Base-by-base conservation (phyloP, 202 grass and related monocot genomes). In the Musa balbisiana region DNA sequence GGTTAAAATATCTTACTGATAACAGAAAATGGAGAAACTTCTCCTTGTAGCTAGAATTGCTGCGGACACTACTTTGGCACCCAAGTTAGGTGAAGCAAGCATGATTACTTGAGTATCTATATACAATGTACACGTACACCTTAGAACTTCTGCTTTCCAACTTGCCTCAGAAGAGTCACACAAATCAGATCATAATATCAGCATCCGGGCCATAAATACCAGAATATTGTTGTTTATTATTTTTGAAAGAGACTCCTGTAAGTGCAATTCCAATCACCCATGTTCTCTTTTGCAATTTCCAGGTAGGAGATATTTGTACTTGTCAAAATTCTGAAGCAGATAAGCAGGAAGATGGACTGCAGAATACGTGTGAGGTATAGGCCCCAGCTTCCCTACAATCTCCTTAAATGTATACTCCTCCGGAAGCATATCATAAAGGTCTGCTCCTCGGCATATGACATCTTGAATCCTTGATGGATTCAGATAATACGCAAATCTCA, bases 241-340 rank as follows among this genome's bases (percentile, higher is more conserved):
- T 65, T 65, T 11, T 23, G 21, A 24, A 64, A 19, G 62, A 23
- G 16, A 23, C 10, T 23, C 5, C 20, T 16, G 55, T 58, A 17
- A 16, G 4, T n/a, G 55, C 2, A 64, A 64, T 64, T 64, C 62
- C 62, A n/a, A 64, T 24, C 63, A 26, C 63, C 23, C 63, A 24
- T 43, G 33, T 43, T 65, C 63, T 65, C 63, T 65, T 65, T 65
- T 65, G 63, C 63, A 65, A 23, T 65, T 65, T 25, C 63, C 63
- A 25, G 63, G 63, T 3, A 65, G 63, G 23, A 65, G 63, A 65
- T 65, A 65, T 27, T 26, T 65, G 63, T 65, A 65, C 63, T 65
- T 65, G 21, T 65, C 63, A 25, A 26, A 1, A 65, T 65, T 65
- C 23, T 1, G 26, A 14, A 65, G 63, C 63, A 65, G 23, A 65